These are phyloP conservation scores for Posidonia oceanica DNA, from an alignment of 116 monocot genomes.

Conservation along the genomic window DNA sequence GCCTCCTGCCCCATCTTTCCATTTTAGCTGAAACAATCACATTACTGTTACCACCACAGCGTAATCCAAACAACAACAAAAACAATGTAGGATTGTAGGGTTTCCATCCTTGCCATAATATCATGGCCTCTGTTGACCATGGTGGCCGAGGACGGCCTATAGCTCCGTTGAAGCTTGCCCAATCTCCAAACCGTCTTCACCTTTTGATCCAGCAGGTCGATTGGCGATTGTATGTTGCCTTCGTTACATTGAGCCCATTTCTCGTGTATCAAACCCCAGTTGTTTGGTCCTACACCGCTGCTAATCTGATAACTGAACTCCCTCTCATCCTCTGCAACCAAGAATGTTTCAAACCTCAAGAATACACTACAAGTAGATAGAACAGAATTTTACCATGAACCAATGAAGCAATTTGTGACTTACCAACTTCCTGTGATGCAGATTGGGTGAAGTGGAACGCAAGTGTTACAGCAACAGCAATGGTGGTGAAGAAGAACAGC, in stretches of 20 bases:
- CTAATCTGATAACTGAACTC: conserved; percentile 11
- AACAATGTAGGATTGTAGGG: neutral
- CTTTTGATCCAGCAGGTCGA: conserved; percentile 21
- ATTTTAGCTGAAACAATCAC: conserved; percentile 12
- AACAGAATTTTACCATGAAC: neutral
- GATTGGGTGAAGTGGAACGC: conserved; percentile 2
- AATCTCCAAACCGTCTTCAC: conserved; percentile 14
- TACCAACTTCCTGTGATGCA: conserved; percentile 9
- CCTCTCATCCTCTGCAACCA: conserved; percentile 9
- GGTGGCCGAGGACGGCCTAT: conserved; percentile 28
- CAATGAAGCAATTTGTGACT: neutral
- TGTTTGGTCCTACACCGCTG: conserved; percentile 2
- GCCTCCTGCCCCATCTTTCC: conserved; percentile 21
- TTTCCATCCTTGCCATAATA: conserved; percentile 28
- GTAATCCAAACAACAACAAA: neutral
- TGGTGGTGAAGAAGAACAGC: neutral
- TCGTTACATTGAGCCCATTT: conserved; percentile 8
- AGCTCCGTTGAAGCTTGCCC: conserved; percentile 17
- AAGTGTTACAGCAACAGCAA: neutral
- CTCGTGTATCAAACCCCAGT: conserved; percentile 13
- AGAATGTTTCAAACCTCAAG: neutral
- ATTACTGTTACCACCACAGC: too few species aligned
- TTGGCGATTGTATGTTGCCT: conserved; percentile 12
- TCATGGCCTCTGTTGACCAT: conserved; percentile 57
- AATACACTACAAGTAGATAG: neutral